A percentile compares a stretch with the other conserved stretches of the same genome.
phyloP scores from a whole-genome alignment of 1,284 basidiomycete genomes.

The Coniophora puteana region DNA sequence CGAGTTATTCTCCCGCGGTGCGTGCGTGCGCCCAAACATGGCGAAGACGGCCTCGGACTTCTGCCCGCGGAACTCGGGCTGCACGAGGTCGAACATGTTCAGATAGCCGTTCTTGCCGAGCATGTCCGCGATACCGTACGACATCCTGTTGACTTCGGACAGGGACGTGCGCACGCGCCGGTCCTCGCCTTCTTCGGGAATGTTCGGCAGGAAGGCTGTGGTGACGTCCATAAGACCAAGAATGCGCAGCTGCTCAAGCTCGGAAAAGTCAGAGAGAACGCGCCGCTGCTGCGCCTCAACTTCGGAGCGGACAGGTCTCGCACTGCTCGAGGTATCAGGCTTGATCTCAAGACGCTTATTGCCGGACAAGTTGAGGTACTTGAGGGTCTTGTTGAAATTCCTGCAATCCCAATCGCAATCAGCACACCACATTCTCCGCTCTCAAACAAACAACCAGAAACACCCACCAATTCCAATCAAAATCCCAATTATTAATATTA shows the following conservation, averaged over 20 bases:
- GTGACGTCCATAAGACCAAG: slow-evolving; percentile 99
- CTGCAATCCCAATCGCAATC: slow-evolving; percentile 45
- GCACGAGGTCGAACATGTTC: slow-evolving; percentile 90
- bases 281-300: slow-evolving; percentile 29
- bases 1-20: slow-evolving; percentile 59
- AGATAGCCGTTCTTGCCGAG: slow-evolving; percentile 78
- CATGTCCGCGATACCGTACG: slow-evolving; percentile 97
- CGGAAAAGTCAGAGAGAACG: slow-evolving; percentile 83
- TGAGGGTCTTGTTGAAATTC: slow-evolving; percentile 95
- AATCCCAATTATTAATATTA: slow-evolving; percentile 98
- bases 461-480: slow-evolving; percentile 98
- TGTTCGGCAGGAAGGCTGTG: slow-evolving; percentile 69
- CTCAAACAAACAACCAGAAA: slow-evolving; percentile 4
- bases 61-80: slow-evolving; percentile 80
- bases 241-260: slow-evolving; percentile 77
- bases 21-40: slow-evolving; percentile 84
- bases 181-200: slow-evolving; percentile 91
- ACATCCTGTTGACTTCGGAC: slow-evolving; percentile 90
- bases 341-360: slow-evolving; percentile 90
- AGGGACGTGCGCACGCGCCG: slow-evolving; percentile 91
- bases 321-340: slow-evolving; percentile 39
- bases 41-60: slow-evolving; percentile 91
- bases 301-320: slow-evolving; percentile 14
- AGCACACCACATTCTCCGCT: slow-evolving; percentile 6
- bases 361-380: slow-evolving; percentile 86